A percentile compares a stretch with the other conserved stretches of the same genome.
phyloP scores from a whole-genome alignment of 75 land plant species.

The Pinus tabuliformis region DNA sequence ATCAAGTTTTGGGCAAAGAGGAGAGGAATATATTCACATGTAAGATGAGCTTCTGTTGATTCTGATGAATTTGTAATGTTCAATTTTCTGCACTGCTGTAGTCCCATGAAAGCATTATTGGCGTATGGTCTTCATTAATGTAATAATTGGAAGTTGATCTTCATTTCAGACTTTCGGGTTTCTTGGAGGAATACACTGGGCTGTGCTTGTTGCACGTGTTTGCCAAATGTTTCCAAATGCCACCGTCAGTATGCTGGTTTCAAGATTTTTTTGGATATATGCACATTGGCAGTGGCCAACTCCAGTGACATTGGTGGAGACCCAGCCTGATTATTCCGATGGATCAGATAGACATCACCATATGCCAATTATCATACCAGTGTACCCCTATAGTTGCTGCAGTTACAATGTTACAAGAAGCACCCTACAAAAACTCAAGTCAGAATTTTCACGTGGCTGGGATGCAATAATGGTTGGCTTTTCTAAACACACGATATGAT shows the following conservation, averaged over 20 bases:
- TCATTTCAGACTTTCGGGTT: constrained; percentile 36
- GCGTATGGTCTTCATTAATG: not conserved
- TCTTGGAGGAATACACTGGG: constrained; percentile 55
- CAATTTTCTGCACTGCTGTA: not conserved
- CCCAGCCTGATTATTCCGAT: constrained; percentile 8
- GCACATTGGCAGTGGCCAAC: constrained; percentile 51
- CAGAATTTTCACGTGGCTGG: constrained; percentile 38
- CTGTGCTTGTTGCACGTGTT: constrained; percentile 43
- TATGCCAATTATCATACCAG: constrained; percentile 52
- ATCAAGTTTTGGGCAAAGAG: constrained; percentile 48
- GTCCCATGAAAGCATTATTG: not conserved
- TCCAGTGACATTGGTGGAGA: constrained; percentile 38
- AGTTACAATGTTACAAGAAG: constrained; percentile 48
- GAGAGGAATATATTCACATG: constrained; percentile 53
- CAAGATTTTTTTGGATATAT: constrained; percentile 37
- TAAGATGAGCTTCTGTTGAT: constrained; percentile 7
- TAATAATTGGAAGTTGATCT: not conserved
- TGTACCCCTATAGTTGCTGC: constrained; percentile 35
- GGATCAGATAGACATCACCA: constrained; percentile 11
- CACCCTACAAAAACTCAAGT: constrained; percentile 27
- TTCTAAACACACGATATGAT: not conserved
- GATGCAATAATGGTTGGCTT: constrained; percentile 15
- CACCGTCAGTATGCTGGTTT: constrained; percentile 19
- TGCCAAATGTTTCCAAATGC: constrained; percentile 39
- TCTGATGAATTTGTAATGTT: not conserved